Evolutionary conservation across 345 rosid species (phyloP).

Genomic region (Cardamine occulta): DNA sequence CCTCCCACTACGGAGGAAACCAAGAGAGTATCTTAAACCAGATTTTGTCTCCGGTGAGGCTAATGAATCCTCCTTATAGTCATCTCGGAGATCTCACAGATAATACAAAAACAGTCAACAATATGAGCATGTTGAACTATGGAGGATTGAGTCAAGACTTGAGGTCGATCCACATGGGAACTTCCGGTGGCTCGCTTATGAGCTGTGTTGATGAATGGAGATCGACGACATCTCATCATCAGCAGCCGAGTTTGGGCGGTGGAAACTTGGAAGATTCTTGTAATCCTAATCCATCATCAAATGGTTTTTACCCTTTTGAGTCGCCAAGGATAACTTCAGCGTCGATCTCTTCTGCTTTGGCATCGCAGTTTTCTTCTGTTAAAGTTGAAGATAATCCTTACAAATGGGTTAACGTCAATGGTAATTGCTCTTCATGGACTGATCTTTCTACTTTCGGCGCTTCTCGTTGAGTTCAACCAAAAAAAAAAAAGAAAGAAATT

Average conservation of each 20-base stretch:
- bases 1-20: conserved; percentile 40
- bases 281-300: conserved; percentile 29
- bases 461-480: conserved; percentile 38
- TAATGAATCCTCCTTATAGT: conserved; percentile 43
- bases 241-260: conserved; percentile 24
- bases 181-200: conserved; percentile 38
- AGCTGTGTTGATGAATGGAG: conserved; percentile 43
- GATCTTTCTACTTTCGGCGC: conserved; percentile 44
- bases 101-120: conserved; percentile 55
- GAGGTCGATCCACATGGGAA: conserved; percentile 41
- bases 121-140: conserved; percentile 42
- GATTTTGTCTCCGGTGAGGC: conserved; percentile 48
- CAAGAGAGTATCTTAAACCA: conserved; percentile 54
- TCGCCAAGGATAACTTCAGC: conserved; percentile 36
- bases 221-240: conserved; percentile 17
- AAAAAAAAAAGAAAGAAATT: background rate
- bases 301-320: conserved; percentile 43
- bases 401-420: conserved; percentile 44
- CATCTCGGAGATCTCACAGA: conserved; percentile 63
- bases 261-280: conserved; percentile 37
- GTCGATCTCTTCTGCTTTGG: conserved; percentile 39
- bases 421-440: conserved; percentile 43
- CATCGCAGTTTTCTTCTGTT: conserved; percentile 42
- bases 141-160: conserved; percentile 43
- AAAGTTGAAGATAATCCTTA: conserved; percentile 48